These are phyloP conservation scores for Pholiota adiposa DNA, from an alignment of 1,284 basidiomycete species.

Conservation along the genomic window DNA sequence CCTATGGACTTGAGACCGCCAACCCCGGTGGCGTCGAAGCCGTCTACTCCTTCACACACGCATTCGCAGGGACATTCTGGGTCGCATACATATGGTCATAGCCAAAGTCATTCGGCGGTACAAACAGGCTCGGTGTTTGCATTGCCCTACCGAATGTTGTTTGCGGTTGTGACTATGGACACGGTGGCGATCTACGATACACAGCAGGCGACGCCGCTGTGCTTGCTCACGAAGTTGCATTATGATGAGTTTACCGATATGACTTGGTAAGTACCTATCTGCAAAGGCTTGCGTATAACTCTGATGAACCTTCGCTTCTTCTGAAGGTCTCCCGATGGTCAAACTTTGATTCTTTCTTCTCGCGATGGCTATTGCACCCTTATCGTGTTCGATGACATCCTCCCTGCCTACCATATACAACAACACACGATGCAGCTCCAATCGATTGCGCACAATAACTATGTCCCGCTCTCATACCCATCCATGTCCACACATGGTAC, in stretches of 20 bases:
- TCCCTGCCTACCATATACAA: constrained; percentile 85
- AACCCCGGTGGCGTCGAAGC: constrained; percentile 61
- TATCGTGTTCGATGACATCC: constrained; percentile 89
- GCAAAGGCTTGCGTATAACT: no score
- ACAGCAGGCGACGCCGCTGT: constrained; percentile 92
- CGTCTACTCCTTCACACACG: constrained; percentile 46
- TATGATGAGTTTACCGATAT: constrained; percentile 98
- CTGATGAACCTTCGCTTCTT: neutral
- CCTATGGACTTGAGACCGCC: constrained; percentile 60
- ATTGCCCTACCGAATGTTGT: constrained; percentile 93
- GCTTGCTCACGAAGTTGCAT: constrained; percentile 93
- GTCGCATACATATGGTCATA: constrained; percentile 22
- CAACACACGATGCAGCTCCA: constrained; percentile 87
- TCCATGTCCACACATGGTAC: constrained; percentile 29
- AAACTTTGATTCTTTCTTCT: constrained; percentile 89
- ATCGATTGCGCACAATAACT: constrained; percentile 84
- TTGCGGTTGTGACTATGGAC: constrained; percentile 97
- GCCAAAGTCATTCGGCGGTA: constrained; percentile 23
- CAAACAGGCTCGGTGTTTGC: constrained; percentile 76
- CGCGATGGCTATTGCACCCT: constrained; percentile 98
- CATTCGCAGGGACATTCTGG: constrained; percentile 9
- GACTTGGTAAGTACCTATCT: constrained; percentile 71
- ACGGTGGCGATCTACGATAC: constrained; percentile 96
- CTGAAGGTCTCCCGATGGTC: constrained; percentile 92
- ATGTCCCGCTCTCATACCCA: constrained; percentile 58